These are phyloP conservation scores for Nepenthes alata DNA, from an alignment of 179 eudicot genomes.

Conservation along the genomic window DNA sequence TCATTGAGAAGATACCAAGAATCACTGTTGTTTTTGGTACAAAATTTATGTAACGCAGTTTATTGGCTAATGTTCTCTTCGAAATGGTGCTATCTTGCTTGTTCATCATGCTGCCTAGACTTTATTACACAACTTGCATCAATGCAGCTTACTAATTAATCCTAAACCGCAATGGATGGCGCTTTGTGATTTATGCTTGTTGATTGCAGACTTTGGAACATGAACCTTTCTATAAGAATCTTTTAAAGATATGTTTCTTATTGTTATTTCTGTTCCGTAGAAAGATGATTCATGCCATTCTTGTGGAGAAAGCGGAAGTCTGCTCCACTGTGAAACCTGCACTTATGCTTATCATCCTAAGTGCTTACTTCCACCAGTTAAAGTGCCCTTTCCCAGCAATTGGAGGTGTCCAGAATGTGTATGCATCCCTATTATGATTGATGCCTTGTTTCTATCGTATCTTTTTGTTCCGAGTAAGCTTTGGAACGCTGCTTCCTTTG, in stretches of 20 bases:
- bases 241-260: conserved; percentile 1
- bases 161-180: no score
- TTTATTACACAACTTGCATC: no score
- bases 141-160: no score
- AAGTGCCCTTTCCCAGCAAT: conserved; percentile 62
- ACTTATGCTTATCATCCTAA: conserved; percentile 79
- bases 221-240: background rate
- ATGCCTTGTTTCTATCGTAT: background rate
- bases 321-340: conserved; percentile 68
- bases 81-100: no score
- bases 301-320: conserved; percentile 50
- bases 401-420: conserved; percentile 98
- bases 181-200: background rate
- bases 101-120: no score
- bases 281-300: conserved; percentile 69
- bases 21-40: no score
- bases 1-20: no score
- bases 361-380: conserved; percentile 64
- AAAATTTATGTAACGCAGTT: no score
- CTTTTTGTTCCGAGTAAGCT: conserved; percentile 5
- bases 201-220: background rate
- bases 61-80: no score
- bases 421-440: conserved; percentile 21
- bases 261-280: conserved; percentile 22
- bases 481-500: conserved; percentile 17